Evolutionary conservation across 495 filamentous ascomycete species (phyloP).

Genomic region (Hypoxylon trugodes): DNA sequence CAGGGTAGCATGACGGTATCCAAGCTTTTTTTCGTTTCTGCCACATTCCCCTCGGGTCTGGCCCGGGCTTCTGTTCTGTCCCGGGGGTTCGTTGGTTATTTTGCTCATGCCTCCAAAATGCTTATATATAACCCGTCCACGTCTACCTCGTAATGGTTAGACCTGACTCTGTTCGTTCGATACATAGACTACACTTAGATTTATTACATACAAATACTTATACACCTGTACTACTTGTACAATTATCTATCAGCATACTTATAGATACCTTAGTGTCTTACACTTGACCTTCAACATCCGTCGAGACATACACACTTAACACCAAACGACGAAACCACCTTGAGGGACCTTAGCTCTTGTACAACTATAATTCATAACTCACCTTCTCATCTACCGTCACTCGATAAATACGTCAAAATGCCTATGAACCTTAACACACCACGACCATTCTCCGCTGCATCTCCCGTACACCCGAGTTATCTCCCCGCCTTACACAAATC

Average conservation of each 20-base stretch:
- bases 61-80: too few relatives aligned
- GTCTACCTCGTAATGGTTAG: slow-evolving; percentile 12
- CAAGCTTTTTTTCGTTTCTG: slow-evolving; percentile 13
- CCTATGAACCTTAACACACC: slow-evolving; percentile 31
- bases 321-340: not conserved
- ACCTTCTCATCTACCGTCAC: slow-evolving; percentile 4
- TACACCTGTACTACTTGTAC: too few relatives aligned
- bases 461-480: slow-evolving; percentile 54
- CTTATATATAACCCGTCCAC: slow-evolving; percentile 12
- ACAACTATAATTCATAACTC: not conserved
- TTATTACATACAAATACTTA: too few relatives aligned
- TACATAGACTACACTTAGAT: too few relatives aligned
- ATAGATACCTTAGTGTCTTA: not conserved
- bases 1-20: slow-evolving; percentile 6
- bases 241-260: too few relatives aligned
- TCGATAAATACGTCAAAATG: slow-evolving; percentile 35
- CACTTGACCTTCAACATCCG: too few relatives aligned
- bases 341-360: not conserved
- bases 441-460: slow-evolving; percentile 50
- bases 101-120: slow-evolving; percentile 4
- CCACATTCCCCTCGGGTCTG: too few relatives aligned
- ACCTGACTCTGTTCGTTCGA: slow-evolving; percentile 8
- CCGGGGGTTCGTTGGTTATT: too few relatives aligned
- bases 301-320: not conserved
- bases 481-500: slow-evolving; percentile 51